These are phyloP conservation scores for Candida ortonii DNA, from an alignment of 805 yeast species.

Conservation along the genomic window DNA sequence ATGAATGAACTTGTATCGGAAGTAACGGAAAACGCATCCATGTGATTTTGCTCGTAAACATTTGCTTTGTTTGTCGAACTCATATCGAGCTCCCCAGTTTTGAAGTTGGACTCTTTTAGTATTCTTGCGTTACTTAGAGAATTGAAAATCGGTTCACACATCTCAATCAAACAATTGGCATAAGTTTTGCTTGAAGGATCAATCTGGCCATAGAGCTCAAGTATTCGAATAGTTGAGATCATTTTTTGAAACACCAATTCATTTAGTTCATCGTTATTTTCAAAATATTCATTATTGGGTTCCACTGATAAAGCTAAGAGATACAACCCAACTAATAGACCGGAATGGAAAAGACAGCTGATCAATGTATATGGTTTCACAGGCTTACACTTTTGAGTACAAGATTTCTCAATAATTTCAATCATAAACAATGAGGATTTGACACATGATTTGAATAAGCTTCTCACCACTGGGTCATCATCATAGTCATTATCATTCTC, in stretches of 20 bases:
- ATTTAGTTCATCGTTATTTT: constrained; percentile 14
- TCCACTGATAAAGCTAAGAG: constrained; percentile 21
- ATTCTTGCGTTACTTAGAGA: constrained; percentile 2
- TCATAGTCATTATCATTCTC: constrained; percentile 15
- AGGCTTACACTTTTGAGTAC: constrained; percentile 32
- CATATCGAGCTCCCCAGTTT: too few relatives aligned
- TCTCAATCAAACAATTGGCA: constrained; percentile 16
- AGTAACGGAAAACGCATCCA: too few relatives aligned
- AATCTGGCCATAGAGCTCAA: constrained; percentile 12
- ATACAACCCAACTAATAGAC: constrained; percentile 35
- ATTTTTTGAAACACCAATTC: constrained; percentile 14
- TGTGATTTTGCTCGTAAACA: too few relatives aligned
- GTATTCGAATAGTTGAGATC: constrained; percentile 13
- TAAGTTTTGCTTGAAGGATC: constrained; percentile 16
- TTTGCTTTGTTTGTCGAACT: too few relatives aligned
- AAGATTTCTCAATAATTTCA: constrained; percentile 31
- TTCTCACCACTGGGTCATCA: constrained; percentile 14
- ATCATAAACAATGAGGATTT: constrained; percentile 36
- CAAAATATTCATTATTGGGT: constrained; percentile 10
- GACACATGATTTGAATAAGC: constrained; percentile 37
- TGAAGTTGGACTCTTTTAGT: too few relatives aligned
- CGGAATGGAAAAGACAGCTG: constrained; percentile 36
- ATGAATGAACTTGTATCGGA: too few relatives aligned
- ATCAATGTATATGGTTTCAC: constrained; percentile 35
- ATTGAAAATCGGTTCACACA: constrained; percentile 14